Base-by-base conservation (phyloP, 1,284 basidiomycete genomes). In the Malassezia arunalokei region DNA sequence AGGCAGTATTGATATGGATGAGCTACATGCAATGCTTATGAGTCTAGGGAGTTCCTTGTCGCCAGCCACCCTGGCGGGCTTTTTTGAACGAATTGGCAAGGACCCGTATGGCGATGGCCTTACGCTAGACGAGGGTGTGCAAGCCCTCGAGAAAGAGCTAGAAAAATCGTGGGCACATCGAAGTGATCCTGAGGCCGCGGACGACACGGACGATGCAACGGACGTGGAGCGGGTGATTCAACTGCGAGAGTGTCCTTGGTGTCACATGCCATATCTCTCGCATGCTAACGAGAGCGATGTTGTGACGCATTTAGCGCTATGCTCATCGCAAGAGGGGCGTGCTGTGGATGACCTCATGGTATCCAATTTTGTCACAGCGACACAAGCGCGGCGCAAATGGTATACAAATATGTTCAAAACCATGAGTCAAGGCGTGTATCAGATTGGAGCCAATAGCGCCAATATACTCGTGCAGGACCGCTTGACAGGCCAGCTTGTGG, bases 361-460 rank as follows among this genome's bases (percentile, higher is more conserved):
- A 14, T 83, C 85, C n/a, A 92, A 90, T 68, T 98, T 89, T 64
- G 91, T 96, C 1, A 98, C 92, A 0, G 85, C 87, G 12, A 83
- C 80, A 60, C 92, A 98, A 76, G 92, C 94, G 48, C 91, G 95
- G 76, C 79, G 92, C 66, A 98, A 98, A 76, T 94, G 88, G 83
- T 85, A 91, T 66, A 89, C 87, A 53, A 90, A 87, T 76, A 80
- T 94, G 39, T 79, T 94, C 57, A 79, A 57, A 38, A 88, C 88
- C 76, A 82, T 92, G 44, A 60, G 59, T 3, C 68, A 73, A 46
- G 91, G 91, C 1, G 80, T 85, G 58, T 95, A 96, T 76, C 82
- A 81, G 60, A 80, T 95, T 29, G 91, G 91, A 6, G 91, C 90
- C 58, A 66, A 91, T 65, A 88, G 85, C 46, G 92, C 90, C 45